A percentile compares a stretch with the other conserved stretches of the same genome.
phyloP scores from a whole-genome alignment of 805 yeast genomes.

The Hanseniaspora vineae region DNA sequence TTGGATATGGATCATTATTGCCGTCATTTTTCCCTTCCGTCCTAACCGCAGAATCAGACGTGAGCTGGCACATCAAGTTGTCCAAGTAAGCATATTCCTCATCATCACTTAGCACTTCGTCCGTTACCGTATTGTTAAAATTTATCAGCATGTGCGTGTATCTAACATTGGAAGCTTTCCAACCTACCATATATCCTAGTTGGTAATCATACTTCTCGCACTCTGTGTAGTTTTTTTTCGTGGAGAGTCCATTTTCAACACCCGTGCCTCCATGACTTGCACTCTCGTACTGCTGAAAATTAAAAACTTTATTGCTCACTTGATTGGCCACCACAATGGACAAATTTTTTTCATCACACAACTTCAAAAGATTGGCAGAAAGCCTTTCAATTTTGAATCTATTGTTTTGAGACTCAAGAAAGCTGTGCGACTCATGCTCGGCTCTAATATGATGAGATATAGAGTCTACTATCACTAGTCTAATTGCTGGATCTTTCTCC shows the following conservation, averaged over 20 bases:
- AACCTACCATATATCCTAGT: constrained; percentile 60
- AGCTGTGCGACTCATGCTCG: constrained; percentile 33
- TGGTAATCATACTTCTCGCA: constrained; percentile 45
- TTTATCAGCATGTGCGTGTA: constrained; percentile 5
- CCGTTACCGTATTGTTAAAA: background rate
- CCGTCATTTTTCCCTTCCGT: background rate
- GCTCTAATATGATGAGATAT: constrained; percentile 70
- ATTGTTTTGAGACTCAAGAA: constrained; percentile 27
- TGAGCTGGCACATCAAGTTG: background rate
- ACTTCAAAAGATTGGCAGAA: constrained; percentile 33
- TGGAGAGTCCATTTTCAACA: background rate
- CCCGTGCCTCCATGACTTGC: constrained; percentile 7
- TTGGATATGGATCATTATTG: too few species aligned
- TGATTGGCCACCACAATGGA: constrained; percentile 71
- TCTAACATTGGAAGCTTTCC: constrained; percentile 38
- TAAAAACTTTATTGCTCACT: constrained; percentile 43
- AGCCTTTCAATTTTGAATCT: constrained; percentile 30
- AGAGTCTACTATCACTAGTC: constrained; percentile 63
- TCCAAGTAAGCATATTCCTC: background rate
- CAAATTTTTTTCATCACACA: constrained; percentile 36
- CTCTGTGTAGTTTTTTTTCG: constrained; percentile 6
- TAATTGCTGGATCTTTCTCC: constrained; percentile 27
- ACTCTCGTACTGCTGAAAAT: constrained; percentile 5
- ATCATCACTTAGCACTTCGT: background rate
- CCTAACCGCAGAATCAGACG: background rate